Evolutionary conservation across 2,329 filamentous ascomycete genomes (phyloP).

Genomic region (Sporothrix variecibatus): DNA sequence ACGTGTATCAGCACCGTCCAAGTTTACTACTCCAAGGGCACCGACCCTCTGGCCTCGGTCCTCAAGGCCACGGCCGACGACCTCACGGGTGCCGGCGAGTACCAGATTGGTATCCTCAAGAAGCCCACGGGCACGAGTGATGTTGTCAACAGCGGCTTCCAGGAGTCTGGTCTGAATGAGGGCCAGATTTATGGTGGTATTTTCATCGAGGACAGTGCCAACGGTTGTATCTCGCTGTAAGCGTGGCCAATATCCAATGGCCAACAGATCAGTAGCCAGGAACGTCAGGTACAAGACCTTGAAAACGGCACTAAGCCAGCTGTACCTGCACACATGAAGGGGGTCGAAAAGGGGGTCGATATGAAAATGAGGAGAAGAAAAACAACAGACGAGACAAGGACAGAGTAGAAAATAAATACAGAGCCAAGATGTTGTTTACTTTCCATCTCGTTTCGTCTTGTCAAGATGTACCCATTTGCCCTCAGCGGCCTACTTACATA

Average conservation of each 20-base stretch:
- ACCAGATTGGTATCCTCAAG: constrained; percentile 62
- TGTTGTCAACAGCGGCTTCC: constrained; percentile 52
- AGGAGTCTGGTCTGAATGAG: constrained; percentile 50
- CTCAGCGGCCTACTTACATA: not conserved
- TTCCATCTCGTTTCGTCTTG: not conserved
- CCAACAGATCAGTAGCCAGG: not conserved
- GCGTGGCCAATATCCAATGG: not conserved
- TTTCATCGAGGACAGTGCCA: constrained; percentile 51
- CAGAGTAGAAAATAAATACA: not conserved
- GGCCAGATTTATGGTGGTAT: constrained; percentile 54
- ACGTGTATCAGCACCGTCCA: constrained; percentile 50
- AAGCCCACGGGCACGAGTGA: constrained; percentile 55
- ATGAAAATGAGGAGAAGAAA: not conserved
- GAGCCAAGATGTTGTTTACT: not conserved
- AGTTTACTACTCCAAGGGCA: constrained; percentile 57
- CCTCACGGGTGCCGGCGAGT: constrained; percentile 55
- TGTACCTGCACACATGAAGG: not conserved
- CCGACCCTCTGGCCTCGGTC: constrained; percentile 49
- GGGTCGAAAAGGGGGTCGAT: not conserved
- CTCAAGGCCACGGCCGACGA: constrained; percentile 50
- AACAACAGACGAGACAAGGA: not conserved
- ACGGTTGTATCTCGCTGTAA: constrained; percentile 46
- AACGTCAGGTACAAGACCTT: too few species aligned
- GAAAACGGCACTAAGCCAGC: not conserved
- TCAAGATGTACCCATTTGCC: not conserved